A percentile compares a stretch with the other conserved stretches of the same genome.
phyloP scores from a whole-genome alignment of 2,329 filamentous ascomycete genomes.

The Ophiognomonia clavigignenti-juglandacearum region DNA sequence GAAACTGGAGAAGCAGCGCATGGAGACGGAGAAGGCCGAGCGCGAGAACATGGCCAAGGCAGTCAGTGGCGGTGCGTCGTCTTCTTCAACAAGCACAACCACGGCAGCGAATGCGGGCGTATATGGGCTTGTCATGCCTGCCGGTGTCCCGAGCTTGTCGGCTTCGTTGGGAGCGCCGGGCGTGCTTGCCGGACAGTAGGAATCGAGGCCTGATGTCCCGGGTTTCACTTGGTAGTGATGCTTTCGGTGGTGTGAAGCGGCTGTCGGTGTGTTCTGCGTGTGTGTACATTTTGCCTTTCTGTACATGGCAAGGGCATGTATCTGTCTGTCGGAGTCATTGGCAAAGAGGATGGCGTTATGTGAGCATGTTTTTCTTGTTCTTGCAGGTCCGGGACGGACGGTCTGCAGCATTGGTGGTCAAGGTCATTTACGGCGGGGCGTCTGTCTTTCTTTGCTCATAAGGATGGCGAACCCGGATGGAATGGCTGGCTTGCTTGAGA shows the following conservation, averaged over 20 bases:
- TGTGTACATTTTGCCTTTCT: too few species aligned
- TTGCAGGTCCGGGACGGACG: too few species aligned
- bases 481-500: too few species aligned
- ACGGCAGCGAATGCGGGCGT: constrained; percentile 19
- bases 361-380: background rate
- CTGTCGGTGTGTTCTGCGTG: background rate
- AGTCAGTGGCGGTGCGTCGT: constrained; percentile 21
- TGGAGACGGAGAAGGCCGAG: constrained; percentile 77
- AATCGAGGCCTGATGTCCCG: too few species aligned
- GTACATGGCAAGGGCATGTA: background rate
- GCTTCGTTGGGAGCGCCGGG: constrained; percentile 8
- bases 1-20: constrained; percentile 76
- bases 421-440: background rate
- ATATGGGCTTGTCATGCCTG: constrained; percentile 7
- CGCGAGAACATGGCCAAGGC: constrained; percentile 49
- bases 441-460: too few species aligned
- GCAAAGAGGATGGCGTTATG: background rate
- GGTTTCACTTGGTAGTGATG: background rate
- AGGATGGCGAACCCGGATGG: too few species aligned
- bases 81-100: too few species aligned
- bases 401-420: too few species aligned
- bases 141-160: constrained; percentile 8
- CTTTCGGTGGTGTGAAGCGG: background rate
- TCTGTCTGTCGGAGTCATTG: too few species aligned
- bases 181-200: constrained; percentile 11